Percentiles rank a stretch among this genome's conserved stretches.
These are phyloP conservation scores for Chondrostereum purpureum DNA, from an alignment of 1,284 basidiomycete species.

Conservation along the genomic window DNA sequence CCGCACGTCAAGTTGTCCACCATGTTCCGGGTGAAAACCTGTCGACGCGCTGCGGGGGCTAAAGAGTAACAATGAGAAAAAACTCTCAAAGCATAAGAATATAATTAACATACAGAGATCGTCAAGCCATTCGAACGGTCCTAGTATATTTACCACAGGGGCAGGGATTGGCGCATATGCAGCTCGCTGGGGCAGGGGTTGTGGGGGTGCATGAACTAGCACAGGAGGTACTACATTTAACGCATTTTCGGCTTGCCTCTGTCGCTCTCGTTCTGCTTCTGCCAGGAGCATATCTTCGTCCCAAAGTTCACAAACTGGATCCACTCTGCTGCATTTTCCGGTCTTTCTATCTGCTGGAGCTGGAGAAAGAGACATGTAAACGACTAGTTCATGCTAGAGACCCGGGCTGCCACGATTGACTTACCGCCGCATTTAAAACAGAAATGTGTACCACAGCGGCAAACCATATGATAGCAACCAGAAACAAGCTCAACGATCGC, in stretches of 20 bases:
- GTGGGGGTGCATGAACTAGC: conserved; percentile 4
- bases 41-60: conserved; percentile 21
- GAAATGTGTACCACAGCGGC: conserved; percentile 16
- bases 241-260: conserved; percentile 2
- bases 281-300: conserved; percentile 34
- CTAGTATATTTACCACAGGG: too few species aligned
- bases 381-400: not conserved
- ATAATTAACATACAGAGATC: conserved; percentile 11
- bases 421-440: conserved; percentile 30
- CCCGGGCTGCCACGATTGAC: not conserved
- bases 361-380: not conserved
- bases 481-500: conserved; percentile 26
- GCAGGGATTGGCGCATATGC: too few species aligned
- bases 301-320: conserved; percentile 32
- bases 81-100: not conserved
- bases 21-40: conserved; percentile 31
- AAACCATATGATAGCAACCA: conserved; percentile 36
- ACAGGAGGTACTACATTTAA: conserved; percentile 6
- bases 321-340: conserved; percentile 23
- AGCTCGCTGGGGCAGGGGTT: conserved; percentile 5
- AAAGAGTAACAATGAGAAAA: not conserved
- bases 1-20: conserved; percentile 27
- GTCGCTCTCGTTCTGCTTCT: conserved; percentile 25
- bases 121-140: conserved; percentile 30
- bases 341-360: conserved; percentile 20